Evolutionary conservation across 768 basidiomycete genomes (phyloP).

Genomic region (Russula olivacea): DNA sequence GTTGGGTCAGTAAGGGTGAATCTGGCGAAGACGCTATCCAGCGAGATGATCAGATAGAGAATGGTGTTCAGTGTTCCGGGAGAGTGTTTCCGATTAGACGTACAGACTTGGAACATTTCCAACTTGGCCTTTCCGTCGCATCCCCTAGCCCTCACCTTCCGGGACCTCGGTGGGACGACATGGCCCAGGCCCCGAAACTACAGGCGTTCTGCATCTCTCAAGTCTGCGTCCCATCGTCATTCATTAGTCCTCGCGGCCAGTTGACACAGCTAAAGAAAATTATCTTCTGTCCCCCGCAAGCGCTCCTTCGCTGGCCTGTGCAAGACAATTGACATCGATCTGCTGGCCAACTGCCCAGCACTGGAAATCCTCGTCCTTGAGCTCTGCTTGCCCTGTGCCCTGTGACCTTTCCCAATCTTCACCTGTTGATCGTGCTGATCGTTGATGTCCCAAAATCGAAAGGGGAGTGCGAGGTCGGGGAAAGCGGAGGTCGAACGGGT

Average conservation of each 20-base stretch:
- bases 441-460: no score
- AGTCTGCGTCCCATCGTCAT: neutral
- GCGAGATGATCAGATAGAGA: no score
- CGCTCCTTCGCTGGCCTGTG: neutral
- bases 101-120: slow-evolving; percentile 1
- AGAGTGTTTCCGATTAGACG: no score
- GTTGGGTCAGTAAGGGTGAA: no score
- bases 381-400: slow-evolving; percentile 7
- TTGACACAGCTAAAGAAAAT: slow-evolving; percentile 2
- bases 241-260: slow-evolving; percentile 6
- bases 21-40: no score
- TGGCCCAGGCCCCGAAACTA: slow-evolving; percentile 3
- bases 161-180: neutral
- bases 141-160: neutral
- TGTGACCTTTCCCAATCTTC: neutral
- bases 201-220: neutral
- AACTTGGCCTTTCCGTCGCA: neutral
- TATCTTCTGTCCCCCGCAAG: neutral
- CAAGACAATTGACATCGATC: neutral
- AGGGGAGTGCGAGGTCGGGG: no score
- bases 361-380: slow-evolving; percentile 7
- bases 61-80: no score
- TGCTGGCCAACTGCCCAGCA: neutral
- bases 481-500: no score
- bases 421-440: no score